Evolutionary conservation across 139 green algal genomes (phyloP).

Genomic region (Desmodesmus armatus): DNA sequence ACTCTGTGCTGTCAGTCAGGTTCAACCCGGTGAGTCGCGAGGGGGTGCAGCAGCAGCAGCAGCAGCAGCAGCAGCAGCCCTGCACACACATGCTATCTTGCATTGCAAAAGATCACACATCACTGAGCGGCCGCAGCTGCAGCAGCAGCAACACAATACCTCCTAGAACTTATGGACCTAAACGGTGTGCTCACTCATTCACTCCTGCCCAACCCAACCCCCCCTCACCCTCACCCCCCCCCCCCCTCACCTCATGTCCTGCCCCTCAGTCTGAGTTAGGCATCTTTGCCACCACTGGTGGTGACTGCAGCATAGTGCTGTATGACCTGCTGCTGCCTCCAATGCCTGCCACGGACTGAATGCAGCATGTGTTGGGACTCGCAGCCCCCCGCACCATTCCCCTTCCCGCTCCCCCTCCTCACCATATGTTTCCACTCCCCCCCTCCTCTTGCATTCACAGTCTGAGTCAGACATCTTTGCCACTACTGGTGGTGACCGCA

Average conservation of each 20-base stretch:
- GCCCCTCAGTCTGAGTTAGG: conserved; percentile 89
- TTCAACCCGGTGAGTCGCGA: conserved; percentile 90
- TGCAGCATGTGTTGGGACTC: too few relatives aligned
- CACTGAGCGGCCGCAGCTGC: too few relatives aligned
- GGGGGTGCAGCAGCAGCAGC: neutral
- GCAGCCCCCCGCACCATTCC: neutral
- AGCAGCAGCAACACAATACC: too few relatives aligned
- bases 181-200: too few relatives aligned
- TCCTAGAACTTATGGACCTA: too few relatives aligned
- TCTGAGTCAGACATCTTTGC: conserved; percentile 94
- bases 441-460: conserved; percentile 42
- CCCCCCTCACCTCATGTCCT: too few relatives aligned
- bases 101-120: too few relatives aligned
- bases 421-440: neutral
- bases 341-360: too few relatives aligned
- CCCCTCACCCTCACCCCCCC: too few relatives aligned
- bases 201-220: too few relatives aligned
- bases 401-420: too few relatives aligned
- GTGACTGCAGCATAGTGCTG: conserved; percentile 92
- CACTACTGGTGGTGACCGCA: conserved; percentile 90
- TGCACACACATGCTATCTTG: neutral
- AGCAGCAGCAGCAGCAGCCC: neutral
- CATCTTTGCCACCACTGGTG: conserved; percentile 91
- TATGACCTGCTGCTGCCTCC: conserved; percentile 99
- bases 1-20: conserved; percentile 87